These are phyloP conservation scores for Rhizophagus sp. DNA, from an alignment of 192 early-diverging fungal species.

Conservation along the genomic window DNA sequence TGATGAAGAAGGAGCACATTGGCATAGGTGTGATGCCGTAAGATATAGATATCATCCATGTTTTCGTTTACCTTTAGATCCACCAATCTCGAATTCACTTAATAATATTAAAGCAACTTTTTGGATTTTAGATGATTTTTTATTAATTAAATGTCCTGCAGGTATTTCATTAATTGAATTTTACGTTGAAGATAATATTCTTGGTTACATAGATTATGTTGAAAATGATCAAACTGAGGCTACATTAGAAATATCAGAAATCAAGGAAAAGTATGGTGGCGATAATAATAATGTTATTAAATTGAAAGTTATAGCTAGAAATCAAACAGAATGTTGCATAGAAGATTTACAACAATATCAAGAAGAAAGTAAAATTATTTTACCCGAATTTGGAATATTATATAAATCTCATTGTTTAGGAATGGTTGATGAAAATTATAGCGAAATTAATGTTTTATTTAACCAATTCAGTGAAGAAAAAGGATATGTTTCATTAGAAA, in stretches of 20 bases:
- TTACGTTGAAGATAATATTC: slow-evolving; percentile 48
- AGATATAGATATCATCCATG: slow-evolving; percentile 60
- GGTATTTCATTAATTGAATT: slow-evolving; percentile 63
- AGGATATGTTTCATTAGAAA: neutral
- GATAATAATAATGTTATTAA: neutral
- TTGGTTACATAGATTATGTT: slow-evolving; percentile 56
- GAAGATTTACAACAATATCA: neutral
- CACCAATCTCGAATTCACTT: neutral
- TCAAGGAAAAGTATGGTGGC: neutral
- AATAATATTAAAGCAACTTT: neutral
- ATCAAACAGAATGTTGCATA: slow-evolving; percentile 18
- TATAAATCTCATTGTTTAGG: slow-evolving; percentile 30
- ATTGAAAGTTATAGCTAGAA: neutral
- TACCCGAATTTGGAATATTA: slow-evolving; percentile 1
- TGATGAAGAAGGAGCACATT: slow-evolving; percentile 64
- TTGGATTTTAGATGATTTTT: slow-evolving; percentile 10
- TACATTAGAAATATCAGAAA: neutral
- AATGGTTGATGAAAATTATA: neutral
- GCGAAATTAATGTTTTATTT: slow-evolving; percentile 23
- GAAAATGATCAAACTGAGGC: slow-evolving; percentile 35
- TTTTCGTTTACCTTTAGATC: slow-evolving; percentile 57
- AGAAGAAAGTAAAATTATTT: neutral
- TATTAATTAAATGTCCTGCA: slow-evolving; percentile 22
- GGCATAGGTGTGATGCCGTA: slow-evolving; percentile 63
- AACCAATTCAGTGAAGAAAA: neutral